These are phyloP conservation scores for Arabidopsis suecica DNA, from an alignment of 345 rosid species.

Conservation along the genomic window DNA sequence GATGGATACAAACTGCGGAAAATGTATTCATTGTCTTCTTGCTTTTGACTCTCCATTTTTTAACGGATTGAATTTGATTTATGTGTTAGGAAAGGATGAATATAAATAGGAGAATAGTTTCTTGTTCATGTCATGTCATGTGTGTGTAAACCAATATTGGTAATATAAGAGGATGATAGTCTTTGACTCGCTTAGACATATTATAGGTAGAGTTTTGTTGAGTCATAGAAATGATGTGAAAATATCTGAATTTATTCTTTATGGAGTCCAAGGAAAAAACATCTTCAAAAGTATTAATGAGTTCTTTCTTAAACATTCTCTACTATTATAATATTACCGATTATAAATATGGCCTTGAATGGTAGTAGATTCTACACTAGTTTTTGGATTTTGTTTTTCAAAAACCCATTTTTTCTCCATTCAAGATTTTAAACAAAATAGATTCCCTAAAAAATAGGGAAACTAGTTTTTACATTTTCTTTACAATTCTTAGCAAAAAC, in stretches of 20 bases:
- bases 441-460: too few species aligned
- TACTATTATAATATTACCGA: too few species aligned
- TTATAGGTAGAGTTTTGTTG: slow-evolving; percentile 44
- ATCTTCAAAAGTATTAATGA: not conserved
- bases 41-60: slow-evolving; percentile 41
- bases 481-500: too few species aligned
- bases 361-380: too few species aligned
- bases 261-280: not conserved
- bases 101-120: slow-evolving; percentile 34
- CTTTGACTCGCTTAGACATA: slow-evolving; percentile 27
- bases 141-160: slow-evolving; percentile 25
- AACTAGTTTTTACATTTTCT: too few species aligned
- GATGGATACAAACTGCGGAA: slow-evolving; percentile 69
- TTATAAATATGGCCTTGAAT: too few species aligned
- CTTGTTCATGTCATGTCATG: slow-evolving; percentile 29
- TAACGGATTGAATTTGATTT: slow-evolving; percentile 23
- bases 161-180: slow-evolving; percentile 27
- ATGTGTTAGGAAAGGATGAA: slow-evolving; percentile 27
- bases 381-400: too few species aligned
- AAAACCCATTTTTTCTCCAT: too few species aligned
- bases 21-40: slow-evolving; percentile 53
- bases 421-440: too few species aligned
- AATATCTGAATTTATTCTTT: not conserved
- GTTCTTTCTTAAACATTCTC: too few species aligned
- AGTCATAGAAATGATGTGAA: slow-evolving; percentile 34